Evolutionary conservation across 2,329 filamentous ascomycete genomes (phyloP).

Genomic region (Epichloe coenophiala): DNA sequence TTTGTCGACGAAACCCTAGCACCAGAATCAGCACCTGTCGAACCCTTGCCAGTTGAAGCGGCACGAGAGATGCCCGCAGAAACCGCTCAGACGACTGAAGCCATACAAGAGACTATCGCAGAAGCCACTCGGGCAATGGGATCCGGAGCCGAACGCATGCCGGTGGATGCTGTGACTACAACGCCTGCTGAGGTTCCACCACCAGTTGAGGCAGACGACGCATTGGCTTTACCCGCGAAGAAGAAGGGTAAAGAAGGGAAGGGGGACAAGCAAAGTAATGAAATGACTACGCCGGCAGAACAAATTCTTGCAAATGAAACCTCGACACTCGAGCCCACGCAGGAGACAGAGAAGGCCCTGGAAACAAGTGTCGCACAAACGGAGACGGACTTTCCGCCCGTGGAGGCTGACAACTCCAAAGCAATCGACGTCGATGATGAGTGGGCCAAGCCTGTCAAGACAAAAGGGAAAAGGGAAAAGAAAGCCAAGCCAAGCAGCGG

Average conservation of each 20-base stretch:
- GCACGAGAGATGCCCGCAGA: not conserved
- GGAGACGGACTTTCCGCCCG: not conserved
- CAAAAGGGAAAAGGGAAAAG: conserved; percentile 29
- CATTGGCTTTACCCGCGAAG: conserved; percentile 1
- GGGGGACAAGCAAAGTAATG: conserved; percentile 1
- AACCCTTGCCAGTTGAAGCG: not conserved
- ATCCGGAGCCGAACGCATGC: not conserved
- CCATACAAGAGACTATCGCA: no score
- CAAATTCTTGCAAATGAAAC: not conserved
- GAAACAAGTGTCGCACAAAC: not conserved
- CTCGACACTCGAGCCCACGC: not conserved
- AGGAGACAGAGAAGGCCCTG: not conserved
- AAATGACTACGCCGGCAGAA: not conserved
- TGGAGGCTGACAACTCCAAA: not conserved
- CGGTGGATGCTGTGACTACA: not conserved
- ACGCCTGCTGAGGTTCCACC: not conserved
- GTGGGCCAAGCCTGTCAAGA: conserved; percentile 18
- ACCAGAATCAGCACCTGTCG: not conserved
- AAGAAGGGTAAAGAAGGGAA: conserved; percentile 5
- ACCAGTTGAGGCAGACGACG: not conserved
- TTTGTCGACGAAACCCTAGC: not conserved
- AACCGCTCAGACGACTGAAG: not conserved
- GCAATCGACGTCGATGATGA: not conserved
- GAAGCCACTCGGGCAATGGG: not conserved
- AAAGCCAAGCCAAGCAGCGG: conserved; percentile 8